Conservation (phyloP, 768 basidiomycete species). For the Serendipita sp. region DNA sequence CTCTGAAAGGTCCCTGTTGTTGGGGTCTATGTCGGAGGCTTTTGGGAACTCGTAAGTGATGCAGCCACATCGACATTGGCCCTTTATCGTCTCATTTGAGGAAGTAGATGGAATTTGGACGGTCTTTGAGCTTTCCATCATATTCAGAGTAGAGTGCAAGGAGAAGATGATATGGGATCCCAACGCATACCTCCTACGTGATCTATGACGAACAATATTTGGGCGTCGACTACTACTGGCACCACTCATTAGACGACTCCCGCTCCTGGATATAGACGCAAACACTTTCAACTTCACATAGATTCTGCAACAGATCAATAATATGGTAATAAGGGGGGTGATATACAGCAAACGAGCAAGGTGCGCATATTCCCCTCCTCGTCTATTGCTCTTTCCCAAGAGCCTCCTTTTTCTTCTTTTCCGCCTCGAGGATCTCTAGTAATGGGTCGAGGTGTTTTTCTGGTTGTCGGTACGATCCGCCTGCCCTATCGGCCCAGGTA, state of each 20-base stretch:
- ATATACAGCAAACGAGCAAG: not conserved
- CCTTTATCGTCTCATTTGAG: not conserved
- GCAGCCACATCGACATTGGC: not conserved
- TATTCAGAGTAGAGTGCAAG: not conserved
- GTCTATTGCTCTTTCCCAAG: not conserved
- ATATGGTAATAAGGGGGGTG: not conserved
- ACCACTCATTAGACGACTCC: not conserved
- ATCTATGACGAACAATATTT: too few species aligned
- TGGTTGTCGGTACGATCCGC: slow-evolving; percentile 82
- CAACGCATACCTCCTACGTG: too few species aligned
- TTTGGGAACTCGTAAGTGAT: not conserved
- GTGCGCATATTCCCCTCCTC: not conserved
- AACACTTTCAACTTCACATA: not conserved
- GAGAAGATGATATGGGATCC: not conserved
- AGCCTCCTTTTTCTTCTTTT: slow-evolving; percentile 6
- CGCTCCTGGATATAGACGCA: not conserved
- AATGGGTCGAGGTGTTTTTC: slow-evolving; percentile 71
- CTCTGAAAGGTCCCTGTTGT: not conserved
- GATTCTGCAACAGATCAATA: not conserved
- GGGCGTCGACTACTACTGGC: too few species aligned
- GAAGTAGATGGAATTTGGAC: not conserved
- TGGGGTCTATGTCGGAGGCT: not conserved
- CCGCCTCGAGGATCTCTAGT: slow-evolving; percentile 39
- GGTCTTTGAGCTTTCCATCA: not conserved
- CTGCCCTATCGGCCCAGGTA: slow-evolving; percentile 78